Evolutionary conservation across 257 asterid species (phyloP).

Genomic region (Coffea eugenioides): DNA sequence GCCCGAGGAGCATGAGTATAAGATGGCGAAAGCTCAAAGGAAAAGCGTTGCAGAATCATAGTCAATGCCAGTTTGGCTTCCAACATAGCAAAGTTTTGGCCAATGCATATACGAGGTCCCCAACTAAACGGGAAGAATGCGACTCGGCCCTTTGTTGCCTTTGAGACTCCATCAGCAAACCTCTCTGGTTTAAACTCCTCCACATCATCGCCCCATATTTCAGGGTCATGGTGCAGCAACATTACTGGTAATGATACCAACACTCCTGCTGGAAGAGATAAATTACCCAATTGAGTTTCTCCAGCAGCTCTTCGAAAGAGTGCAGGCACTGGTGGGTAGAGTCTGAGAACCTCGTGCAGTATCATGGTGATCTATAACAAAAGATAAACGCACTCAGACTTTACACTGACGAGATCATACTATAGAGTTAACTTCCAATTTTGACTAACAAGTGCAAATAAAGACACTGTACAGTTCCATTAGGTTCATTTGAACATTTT

Average conservation of each 20-base stretch:
- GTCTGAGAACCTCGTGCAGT: constrained; percentile 19
- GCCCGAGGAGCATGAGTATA: constrained; percentile 15
- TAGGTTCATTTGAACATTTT: no score
- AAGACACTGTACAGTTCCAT: no score
- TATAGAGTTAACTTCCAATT: no score
- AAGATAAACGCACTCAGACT: no score
- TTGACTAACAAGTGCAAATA: no score
- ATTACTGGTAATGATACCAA: no score
- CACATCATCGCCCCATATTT: constrained; percentile 25
- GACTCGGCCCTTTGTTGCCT: constrained; percentile 13
- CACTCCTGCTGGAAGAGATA: constrained; percentile 5
- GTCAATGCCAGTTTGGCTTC: constrained; percentile 16
- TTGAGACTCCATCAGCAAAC: constrained; percentile 12
- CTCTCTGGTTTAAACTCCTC: constrained; percentile 27
- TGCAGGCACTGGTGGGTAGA: constrained; percentile 14
- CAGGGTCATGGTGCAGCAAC: neutral
- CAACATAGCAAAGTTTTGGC: constrained; percentile 14
- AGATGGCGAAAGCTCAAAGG: constrained; percentile 21
- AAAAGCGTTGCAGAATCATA: constrained; percentile 15
- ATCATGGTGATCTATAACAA: constrained; percentile 4
- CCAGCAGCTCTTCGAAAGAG: neutral
- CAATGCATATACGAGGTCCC: constrained; percentile 24
- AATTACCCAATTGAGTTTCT: constrained; percentile 10
- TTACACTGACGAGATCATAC: no score
- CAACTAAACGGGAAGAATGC: constrained; percentile 20